A percentile compares a stretch with the other conserved stretches of the same genome.
Evolutionary conservation across 352 stramenopile species (phyloP).

Genomic region (Globisporangium emineosum): DNA sequence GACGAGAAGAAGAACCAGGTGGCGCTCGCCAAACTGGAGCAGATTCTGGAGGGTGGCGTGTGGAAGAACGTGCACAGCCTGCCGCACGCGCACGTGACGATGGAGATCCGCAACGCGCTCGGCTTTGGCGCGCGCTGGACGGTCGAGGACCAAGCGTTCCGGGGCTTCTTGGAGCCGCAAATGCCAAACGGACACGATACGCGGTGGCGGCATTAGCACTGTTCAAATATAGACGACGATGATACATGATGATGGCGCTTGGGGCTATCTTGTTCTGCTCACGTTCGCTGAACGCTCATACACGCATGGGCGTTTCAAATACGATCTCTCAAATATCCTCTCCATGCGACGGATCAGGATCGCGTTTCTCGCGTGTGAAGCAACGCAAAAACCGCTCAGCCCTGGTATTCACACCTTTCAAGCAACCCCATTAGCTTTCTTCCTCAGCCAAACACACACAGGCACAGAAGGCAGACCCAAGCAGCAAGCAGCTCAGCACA

Average conservation of each 20-base stretch:
- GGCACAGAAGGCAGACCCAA: background rate
- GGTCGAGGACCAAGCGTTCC: conserved; percentile 48
- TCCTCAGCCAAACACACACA: background rate
- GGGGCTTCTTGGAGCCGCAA: conserved; percentile 82
- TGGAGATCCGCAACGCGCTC: conserved; percentile 65
- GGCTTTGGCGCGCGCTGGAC: conserved; percentile 82
- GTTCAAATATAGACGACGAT: background rate
- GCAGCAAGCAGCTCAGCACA: background rate
- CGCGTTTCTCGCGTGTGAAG: background rate
- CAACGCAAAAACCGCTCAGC: conserved; percentile 2
- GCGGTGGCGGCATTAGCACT: conserved; percentile 59
- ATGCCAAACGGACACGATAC: conserved; percentile 75
- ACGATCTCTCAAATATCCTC: background rate
- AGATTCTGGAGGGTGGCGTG: conserved; percentile 49
- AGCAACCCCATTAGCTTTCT: background rate
- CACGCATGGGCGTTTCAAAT: background rate
- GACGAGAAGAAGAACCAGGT: conserved; percentile 65
- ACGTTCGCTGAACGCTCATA: background rate
- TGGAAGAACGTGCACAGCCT: conserved; percentile 86
- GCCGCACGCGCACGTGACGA: conserved; percentile 58
- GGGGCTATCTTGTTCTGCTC: background rate
- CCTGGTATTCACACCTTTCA: no score
- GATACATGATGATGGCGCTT: background rate
- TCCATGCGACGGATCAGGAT: conserved; percentile 1
- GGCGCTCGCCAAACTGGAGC: conserved; percentile 41